A percentile compares a stretch with the other conserved stretches of the same genome.
Evolutionary conservation across 2,329 filamentous ascomycete genomes (phyloP).

Genomic region (Xylariaceae sp.): DNA sequence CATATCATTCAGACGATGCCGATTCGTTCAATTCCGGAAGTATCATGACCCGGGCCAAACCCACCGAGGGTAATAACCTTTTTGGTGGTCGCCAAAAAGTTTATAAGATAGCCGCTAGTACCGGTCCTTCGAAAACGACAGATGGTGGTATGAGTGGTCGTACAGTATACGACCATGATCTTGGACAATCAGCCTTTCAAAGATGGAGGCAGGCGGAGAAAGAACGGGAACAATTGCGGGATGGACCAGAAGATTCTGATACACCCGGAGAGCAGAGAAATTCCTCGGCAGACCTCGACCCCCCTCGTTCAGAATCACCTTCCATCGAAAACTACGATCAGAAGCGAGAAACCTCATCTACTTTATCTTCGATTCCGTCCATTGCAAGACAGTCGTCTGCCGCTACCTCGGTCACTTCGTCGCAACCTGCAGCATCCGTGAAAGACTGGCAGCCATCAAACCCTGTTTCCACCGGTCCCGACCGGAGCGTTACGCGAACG

Average conservation of each 20-base stretch:
- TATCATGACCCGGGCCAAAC: slow-evolving; percentile 79
- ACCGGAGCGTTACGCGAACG: slow-evolving; percentile 63
- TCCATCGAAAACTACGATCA: slow-evolving; percentile 60
- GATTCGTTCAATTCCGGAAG: slow-evolving; percentile 56
- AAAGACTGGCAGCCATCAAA: slow-evolving; percentile 46
- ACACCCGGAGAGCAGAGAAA: slow-evolving; percentile 34
- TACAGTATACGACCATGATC: slow-evolving; percentile 79
- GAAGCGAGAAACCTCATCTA: slow-evolving; percentile 82
- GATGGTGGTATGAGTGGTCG: slow-evolving; percentile 55
- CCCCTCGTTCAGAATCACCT: slow-evolving; percentile 48
- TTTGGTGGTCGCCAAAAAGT: slow-evolving; percentile 96
- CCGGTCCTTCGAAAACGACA: slow-evolving; percentile 37
- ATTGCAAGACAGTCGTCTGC: slow-evolving; percentile 74
- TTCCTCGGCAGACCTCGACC: slow-evolving; percentile 20
- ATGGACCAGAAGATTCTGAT: slow-evolving; percentile 36
- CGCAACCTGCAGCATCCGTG: slow-evolving; percentile 49
- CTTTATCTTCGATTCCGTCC: slow-evolving; percentile 63
- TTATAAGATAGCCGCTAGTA: slow-evolving; percentile 68
- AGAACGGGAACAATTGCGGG: slow-evolving; percentile 41
- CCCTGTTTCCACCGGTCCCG: slow-evolving; percentile 41
- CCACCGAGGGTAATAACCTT: slow-evolving; percentile 81
- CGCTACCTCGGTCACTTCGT: slow-evolving; percentile 78
- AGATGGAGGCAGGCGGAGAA: slow-evolving; percentile 60
- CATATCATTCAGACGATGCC: slow-evolving; percentile 63
- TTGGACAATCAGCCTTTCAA: slow-evolving; percentile 78